Base-by-base conservation (phyloP, 1,284 basidiomycete species). In the Lignosus rhinocerotis region DNA sequence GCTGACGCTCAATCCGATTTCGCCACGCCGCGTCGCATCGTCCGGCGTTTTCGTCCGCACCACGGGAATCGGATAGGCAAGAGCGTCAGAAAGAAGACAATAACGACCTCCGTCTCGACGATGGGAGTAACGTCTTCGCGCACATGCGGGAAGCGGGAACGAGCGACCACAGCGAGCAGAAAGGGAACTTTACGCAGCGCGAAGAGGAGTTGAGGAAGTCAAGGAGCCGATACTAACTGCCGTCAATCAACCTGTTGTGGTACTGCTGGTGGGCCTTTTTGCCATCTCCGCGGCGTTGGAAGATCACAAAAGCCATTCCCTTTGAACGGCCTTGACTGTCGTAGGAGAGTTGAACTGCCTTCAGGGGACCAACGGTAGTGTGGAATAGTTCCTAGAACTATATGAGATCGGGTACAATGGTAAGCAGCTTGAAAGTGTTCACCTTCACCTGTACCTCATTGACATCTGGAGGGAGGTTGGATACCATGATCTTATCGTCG, bases 231-330 rank as follows among this genome's bases (percentile, higher is more conserved):
- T 88, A 97, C 96, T 95, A 92, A 98, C 96, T 97, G 82, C 95
- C 94, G 88, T 99, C 96, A 85, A 99, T 96, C 80, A 99, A 89
- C 74, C 96, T 90, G 80, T 95, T 94, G 85, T 99, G 94, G 84
- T 98, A 99, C 68, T 94, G 86, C 66, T 90, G 82, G 78, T 90
- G 96, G 6, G 96, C 96, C 80, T 92, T 94, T 73, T 86, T 88
- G 59, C 91, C 96, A 70, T 97, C 94, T 56, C 94, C 94, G 68
- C 88, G 88, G 68, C 86, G 87, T 70, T 83, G 80, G 82, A 98
- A 98, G 65, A 88, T 82, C 63, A 99, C 90, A 11, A 90, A 88
- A 44, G 95, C 95, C 60, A 89, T 81, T 60, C 96, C 96, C 69
- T 95, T 97, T 46, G 92, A 95, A 70, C 89, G 87, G 59, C 96